A percentile compares a stretch with the other conserved stretches of the same genome.
phyloP scores from a whole-genome alignment of 345 rosid genomes.

The Excoecaria cochinchinensis region DNA sequence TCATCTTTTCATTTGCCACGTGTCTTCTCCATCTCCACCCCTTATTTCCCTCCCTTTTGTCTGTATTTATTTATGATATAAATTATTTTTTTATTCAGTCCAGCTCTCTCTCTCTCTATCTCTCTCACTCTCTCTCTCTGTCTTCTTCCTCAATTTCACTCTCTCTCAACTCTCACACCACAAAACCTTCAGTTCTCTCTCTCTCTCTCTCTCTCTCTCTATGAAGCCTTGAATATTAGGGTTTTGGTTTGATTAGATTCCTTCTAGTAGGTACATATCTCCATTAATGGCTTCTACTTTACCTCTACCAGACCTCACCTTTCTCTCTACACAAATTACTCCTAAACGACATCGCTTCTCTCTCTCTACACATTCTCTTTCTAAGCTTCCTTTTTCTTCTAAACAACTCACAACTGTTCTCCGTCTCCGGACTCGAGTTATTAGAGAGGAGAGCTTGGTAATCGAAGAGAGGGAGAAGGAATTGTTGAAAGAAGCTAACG shows the following conservation, averaged over 20 bases:
- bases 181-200: too few relatives aligned
- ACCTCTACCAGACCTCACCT: slow-evolving; percentile 13
- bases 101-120: too few relatives aligned
- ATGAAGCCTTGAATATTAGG: slow-evolving; percentile 23
- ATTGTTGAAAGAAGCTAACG: slow-evolving; percentile 40
- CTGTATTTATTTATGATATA: too few relatives aligned
- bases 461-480: slow-evolving; percentile 50
- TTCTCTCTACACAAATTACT: slow-evolving; percentile 28
- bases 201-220: background rate
- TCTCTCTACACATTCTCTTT: slow-evolving; percentile 28
- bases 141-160: slow-evolving; percentile 11
- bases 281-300: slow-evolving; percentile 44
- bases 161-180: slow-evolving; percentile 13
- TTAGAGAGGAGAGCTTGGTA: slow-evolving; percentile 45
- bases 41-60: slow-evolving; percentile 24
- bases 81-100: background rate
- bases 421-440: slow-evolving; percentile 31
- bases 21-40: slow-evolving; percentile 61
- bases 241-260: slow-evolving; percentile 21
- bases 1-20: slow-evolving; percentile 48
- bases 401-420: slow-evolving; percentile 13
- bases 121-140: background rate
- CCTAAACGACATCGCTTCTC: slow-evolving; percentile 20
- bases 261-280: background rate
- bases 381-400: slow-evolving; percentile 25